phyloP scores from a whole-genome alignment of 495 filamentous ascomycete species.

The Lasiosphaeria miniovina region DNA sequence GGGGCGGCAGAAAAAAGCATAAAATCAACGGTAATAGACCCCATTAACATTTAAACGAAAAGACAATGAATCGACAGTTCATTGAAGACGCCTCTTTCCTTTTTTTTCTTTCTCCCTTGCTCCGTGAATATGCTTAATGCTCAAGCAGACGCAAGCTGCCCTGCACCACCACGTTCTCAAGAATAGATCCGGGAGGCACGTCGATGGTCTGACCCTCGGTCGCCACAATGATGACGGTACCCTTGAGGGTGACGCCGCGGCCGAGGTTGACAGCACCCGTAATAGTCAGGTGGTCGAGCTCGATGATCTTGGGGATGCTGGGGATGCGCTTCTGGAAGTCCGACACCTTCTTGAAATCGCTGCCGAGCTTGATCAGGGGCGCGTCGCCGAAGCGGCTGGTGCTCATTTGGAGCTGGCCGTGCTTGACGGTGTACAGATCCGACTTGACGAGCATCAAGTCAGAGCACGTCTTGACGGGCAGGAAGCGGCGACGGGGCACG shows the following conservation, averaged over 20 bases:
- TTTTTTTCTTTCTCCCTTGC: background rate
- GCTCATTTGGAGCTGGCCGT: slow-evolving; percentile 96
- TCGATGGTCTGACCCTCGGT: slow-evolving; percentile 98
- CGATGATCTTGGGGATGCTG: slow-evolving; percentile 95
- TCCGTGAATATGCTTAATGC: slow-evolving; percentile 65
- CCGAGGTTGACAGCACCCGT: slow-evolving; percentile 96
- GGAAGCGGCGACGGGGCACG: slow-evolving; percentile 93
- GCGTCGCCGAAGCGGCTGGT: slow-evolving; percentile 93
- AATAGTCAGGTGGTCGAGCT: slow-evolving; percentile 96
- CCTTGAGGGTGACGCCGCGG: slow-evolving; percentile 91
- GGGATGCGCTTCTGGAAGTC: slow-evolving; percentile 98
- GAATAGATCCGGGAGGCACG: slow-evolving; percentile 89
- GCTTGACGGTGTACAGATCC: slow-evolving; percentile 98
- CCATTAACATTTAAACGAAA: no score
- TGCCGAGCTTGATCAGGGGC: slow-evolving; percentile 98
- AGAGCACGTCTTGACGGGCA: slow-evolving; percentile 99
- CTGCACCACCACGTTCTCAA: slow-evolving; percentile 99
- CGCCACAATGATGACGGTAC: slow-evolving; percentile 99
- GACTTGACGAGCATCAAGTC: slow-evolving; percentile 99
- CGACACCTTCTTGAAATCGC: slow-evolving; percentile 99
- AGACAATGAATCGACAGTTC: background rate
- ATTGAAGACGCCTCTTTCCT: background rate
- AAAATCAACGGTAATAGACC: no score
- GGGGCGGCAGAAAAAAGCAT: no score
- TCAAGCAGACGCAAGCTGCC: slow-evolving; percentile 92